Base-by-base conservation (phyloP, 768 basidiomycete species). In the Rhodocollybia butyracea region DNA sequence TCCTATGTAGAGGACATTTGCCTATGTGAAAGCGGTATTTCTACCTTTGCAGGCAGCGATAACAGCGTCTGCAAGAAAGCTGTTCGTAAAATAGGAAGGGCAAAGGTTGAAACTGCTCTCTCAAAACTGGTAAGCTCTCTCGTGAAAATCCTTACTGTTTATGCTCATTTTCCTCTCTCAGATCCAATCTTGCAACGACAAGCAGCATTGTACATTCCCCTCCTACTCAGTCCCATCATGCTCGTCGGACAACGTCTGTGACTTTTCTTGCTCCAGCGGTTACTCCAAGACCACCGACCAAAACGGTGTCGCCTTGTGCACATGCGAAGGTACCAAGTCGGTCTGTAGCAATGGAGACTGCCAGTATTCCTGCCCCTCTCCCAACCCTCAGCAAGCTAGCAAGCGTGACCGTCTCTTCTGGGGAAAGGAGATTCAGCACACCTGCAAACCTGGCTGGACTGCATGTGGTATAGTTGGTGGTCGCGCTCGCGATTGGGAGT, bases 381-480 rank as follows among this genome's bases (percentile, higher is more conserved):
- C 5, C 26, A 27, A 29, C 19, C 24, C 46, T 30, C 30, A 36
- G 17, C n/a, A n/a, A n/a, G 43, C 43, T 11, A 36, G 30, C 1
- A 60, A 62, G 26, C 36, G 32, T 32, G 60, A 66, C 36, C 45
- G 55, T n/a, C 53, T 61, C 22, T 54, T 53, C 53, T 58, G 55
- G 54, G 54, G 63, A 27, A 63, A 55, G 54, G 63, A 66, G 32
- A 62, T 59, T 42, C 29, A 59, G n/a, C 48, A 46, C 11, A 36
- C 38, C 26, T 73, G 73, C 58, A 57, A 57, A 31, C 55, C 54
- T 15, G 72, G 66, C 29, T 63, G 62, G 62, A 61, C 59, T 0
- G 66, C 68, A 11, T 75, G 73, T 47, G 72, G 71, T 26, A 58
- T 74, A 30, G 66, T 57, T 40, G 68, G 68, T 15, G 63, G 66